Base-by-base conservation (phyloP, 2,329 filamentous ascomycete genomes). In the Cercospora beticola region DNA sequence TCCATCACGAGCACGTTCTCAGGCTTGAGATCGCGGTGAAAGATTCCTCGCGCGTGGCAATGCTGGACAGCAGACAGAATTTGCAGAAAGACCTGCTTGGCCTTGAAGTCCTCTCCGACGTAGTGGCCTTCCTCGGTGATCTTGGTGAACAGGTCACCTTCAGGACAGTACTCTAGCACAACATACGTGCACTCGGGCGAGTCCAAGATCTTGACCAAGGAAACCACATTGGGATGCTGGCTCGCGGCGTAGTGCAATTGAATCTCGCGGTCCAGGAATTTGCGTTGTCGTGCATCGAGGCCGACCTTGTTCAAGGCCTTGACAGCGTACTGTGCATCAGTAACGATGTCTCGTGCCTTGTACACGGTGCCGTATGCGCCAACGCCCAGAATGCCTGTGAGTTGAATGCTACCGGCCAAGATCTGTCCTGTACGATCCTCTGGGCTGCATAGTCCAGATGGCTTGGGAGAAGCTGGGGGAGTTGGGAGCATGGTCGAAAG, bases 321-420 rank as follows among this genome's bases (percentile, higher is more conserved):
- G 78, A 99, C 94, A 72, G 95, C 95, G 85, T 97, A 99, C 73
- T 88, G 89, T 68, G 89, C 87, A 79, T 91, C 88, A 74, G 89
- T 94, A 79, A 90, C 90, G 78, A 94, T 88, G 82, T 95, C 94
- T 82, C 92, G 85, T 76, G 94, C 94, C 73, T 90, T 89, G 83
- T 98, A 98, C 28, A 99, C 95, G 52, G 97, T 94, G 72, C 95
- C 95, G 81, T 99, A 99, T 67, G 95, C 95, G 75, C 95, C 95
- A 62, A 94, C 92, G 73, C 95, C 95, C 71, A 98, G 87, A 75
- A 98, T 92, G 71, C 89, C 88, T 72, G 89, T 92, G 76, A 98
- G 85, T 83, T 94, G 90, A 74, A 97, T 86, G 79, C 92, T 89
- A 78, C 91, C 90, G 75, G 92, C 92, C 73, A 98, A 87, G 74